These are phyloP conservation scores for Eucalyptus erythrocorys DNA, from an alignment of 345 rosid genomes.

Conservation along the genomic window DNA sequence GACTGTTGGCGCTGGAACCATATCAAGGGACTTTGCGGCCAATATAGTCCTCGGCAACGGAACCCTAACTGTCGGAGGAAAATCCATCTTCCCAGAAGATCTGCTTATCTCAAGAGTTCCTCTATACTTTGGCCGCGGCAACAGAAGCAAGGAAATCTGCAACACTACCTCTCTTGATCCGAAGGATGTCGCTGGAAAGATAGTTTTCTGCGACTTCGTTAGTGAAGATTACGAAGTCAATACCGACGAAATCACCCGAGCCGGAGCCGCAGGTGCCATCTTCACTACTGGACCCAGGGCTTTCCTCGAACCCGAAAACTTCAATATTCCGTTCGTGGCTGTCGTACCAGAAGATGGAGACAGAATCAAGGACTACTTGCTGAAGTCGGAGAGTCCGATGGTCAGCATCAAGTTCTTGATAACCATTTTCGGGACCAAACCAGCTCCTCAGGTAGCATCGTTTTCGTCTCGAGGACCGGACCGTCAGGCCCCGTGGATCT, in stretches of 20 bases:
- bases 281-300: slow-evolving; percentile 1
- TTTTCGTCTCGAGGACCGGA: slow-evolving; percentile 38
- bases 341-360: slow-evolving; percentile 9
- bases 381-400: background rate
- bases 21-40: slow-evolving; percentile 22
- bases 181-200: slow-evolving; percentile 21
- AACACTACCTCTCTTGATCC: slow-evolving; percentile 2
- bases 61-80: slow-evolving; percentile 6
- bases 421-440: slow-evolving; percentile 15
- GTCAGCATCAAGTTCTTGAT: slow-evolving; percentile 17
- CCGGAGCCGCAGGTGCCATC: slow-evolving; percentile 29
- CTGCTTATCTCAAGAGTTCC: slow-evolving; percentile 11
- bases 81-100: slow-evolving; percentile 26
- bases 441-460: slow-evolving; percentile 28
- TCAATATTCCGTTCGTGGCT: slow-evolving; percentile 7
- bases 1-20: slow-evolving; percentile 27
- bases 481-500: slow-evolving; percentile 22
- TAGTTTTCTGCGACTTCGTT: slow-evolving; percentile 25
- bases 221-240: background rate
- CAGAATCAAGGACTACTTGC: slow-evolving; percentile 8
- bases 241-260: background rate
- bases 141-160: slow-evolving; percentile 29
- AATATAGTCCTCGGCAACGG: slow-evolving; percentile 5
- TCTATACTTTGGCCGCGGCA: slow-evolving; percentile 22
- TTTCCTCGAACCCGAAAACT: background rate